Percentiles rank a stretch among this genome's conserved stretches.
These are phyloP conservation scores for Sphagnurus paluster DNA, from an alignment of 1,284 basidiomycete species.

Conservation along the genomic window DNA sequence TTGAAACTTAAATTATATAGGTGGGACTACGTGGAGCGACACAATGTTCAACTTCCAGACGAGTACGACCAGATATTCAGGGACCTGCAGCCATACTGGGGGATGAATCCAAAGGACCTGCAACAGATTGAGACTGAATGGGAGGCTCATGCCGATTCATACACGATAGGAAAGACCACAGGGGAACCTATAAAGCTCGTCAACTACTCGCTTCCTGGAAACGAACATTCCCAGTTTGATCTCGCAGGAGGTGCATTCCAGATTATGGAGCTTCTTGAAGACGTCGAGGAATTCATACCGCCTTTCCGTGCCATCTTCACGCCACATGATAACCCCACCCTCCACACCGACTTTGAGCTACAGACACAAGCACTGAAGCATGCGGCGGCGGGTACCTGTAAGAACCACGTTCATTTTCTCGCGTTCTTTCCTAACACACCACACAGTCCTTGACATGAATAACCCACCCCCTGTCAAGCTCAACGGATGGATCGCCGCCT, in stretches of 20 bases:
- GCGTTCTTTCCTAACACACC: neutral
- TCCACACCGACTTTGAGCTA: slow-evolving; percentile 44
- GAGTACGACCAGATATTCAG: slow-evolving; percentile 57
- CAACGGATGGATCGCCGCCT: slow-evolving; percentile 42
- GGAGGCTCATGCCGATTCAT: slow-evolving; percentile 40
- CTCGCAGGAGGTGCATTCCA: slow-evolving; percentile 28
- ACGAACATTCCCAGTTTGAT: slow-evolving; percentile 19
- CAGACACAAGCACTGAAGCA: slow-evolving; percentile 38
- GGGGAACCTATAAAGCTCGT: slow-evolving; percentile 31
- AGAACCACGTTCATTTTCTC: slow-evolving; percentile 17
- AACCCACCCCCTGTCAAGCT: slow-evolving; percentile 33
- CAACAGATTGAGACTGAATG: slow-evolving; percentile 37
- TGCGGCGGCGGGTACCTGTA: slow-evolving; percentile 43
- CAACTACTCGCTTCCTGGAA: slow-evolving; percentile 31
- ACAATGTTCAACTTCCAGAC: slow-evolving; percentile 59
- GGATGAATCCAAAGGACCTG: slow-evolving; percentile 47
- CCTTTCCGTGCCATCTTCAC: slow-evolving; percentile 46
- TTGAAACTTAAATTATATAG: slow-evolving; percentile 24
- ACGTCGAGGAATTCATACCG: slow-evolving; percentile 38
- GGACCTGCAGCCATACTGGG: slow-evolving; percentile 57
- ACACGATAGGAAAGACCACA: slow-evolving; percentile 38
- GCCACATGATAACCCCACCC: slow-evolving; percentile 48
- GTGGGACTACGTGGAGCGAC: slow-evolving; percentile 57
- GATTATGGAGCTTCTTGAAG: slow-evolving; percentile 38
- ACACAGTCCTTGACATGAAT: slow-evolving; percentile 36